Percentiles rank a stretch among this genome's conserved stretches.
phyloP scores from a whole-genome alignment of 2,329 filamentous ascomycete species.

The Rhynchosporium secalis region DNA sequence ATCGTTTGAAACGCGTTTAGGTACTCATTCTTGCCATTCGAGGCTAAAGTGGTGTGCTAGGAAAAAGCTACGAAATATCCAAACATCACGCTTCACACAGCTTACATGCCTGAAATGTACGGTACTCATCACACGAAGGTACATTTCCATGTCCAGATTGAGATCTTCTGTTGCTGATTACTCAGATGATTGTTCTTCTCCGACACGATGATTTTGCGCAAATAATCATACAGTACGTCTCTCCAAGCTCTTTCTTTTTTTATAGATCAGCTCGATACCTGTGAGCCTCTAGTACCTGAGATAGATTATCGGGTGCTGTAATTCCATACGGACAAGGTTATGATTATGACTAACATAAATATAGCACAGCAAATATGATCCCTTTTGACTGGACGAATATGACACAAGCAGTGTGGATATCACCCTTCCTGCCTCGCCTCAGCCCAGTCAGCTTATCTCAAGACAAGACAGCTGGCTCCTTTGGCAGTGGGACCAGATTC shows the following conservation, averaged over 20 bases:
- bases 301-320: not conserved
- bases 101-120: conserved; percentile 80
- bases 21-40: not conserved
- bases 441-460: not conserved
- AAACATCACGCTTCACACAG: conserved; percentile 70
- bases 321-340: not conserved
- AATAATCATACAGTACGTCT: conserved; percentile 65
- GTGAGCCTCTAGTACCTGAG: no score
- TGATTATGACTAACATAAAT: not conserved
- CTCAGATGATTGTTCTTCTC: conserved; percentile 78
- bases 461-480: conserved; percentile 23
- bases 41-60: conserved; percentile 42
- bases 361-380: conserved; percentile 83
- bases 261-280: not conserved
- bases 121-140: conserved; percentile 70
- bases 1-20: not conserved
- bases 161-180: conserved; percentile 7
- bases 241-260: not conserved
- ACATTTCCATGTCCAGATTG: not conserved
- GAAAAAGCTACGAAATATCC: conserved; percentile 59
- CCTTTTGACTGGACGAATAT: conserved; percentile 82
- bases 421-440: conserved; percentile 62
- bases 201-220: conserved; percentile 75
- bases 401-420: conserved; percentile 81
- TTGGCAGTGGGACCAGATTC: conserved; percentile 68